Evolutionary conservation across 441 rosid genomes (phyloP), one percentile per base, ranked within the genome.

Genomic region (Omphalea diandra): DNA sequence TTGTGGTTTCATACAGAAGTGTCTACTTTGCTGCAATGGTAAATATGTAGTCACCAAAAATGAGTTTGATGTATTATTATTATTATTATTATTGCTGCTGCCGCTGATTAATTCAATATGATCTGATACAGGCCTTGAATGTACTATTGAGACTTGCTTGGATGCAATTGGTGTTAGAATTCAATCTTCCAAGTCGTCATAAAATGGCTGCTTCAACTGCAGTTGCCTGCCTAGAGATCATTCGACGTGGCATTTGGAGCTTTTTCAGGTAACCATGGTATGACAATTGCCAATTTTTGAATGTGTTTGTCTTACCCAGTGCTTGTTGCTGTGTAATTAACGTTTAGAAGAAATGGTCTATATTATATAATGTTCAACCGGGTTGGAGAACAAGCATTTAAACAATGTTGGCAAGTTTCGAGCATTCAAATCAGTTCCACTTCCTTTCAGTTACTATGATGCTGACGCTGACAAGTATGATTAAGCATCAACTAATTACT

Each of bases 11-110:
- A 52, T 83, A 85, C 68, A 87, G 71, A 31, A 84, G 88, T 47
- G 86, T 86, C 67, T 89, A 91, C 81, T 87, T 79, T 55, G 68
- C 75, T 17, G 90, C 97, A 59, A 85, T 88, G 88, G 97, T 88
- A 84, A 40, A 63, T 67, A 22, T 47, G 11, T 43, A 44, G 29
- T 5, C 35, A 57, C 60, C 47, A 50, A 70, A 58, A 61, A 14
- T 6, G 4, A 24, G 5, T 31, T 24, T 18, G 8, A 20, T 15
- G 4, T 6, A 46, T 11, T 57, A n/a, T n/a, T n/a, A n/a, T n/a
- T n/a, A n/a, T n/a, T n/a, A n/a, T n/a, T n/a, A n/a, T n/a, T n/a
- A n/a, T n/a, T n/a, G 43, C 7, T 35, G 10, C 20, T 15, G 6
- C 63, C 5, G 5, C 50, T 73, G 50, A 67, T 60, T 26, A 8